Evolutionary conservation across 345 rosid species (phyloP), one percentile per base, ranked within the genome.

Genomic region (Chamaenerion angustifolium): DNA sequence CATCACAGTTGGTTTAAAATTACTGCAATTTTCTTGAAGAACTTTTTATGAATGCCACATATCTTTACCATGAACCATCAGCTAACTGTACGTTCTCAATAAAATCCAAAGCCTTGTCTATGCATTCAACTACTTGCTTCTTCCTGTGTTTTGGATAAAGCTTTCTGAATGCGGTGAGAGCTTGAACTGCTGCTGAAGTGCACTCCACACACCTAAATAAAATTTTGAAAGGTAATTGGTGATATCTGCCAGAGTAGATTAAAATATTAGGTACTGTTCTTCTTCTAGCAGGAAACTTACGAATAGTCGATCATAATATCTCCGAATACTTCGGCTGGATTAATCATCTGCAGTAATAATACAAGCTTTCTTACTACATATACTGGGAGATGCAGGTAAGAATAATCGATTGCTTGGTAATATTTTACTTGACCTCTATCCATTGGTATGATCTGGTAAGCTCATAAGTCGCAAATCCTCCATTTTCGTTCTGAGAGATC

Each of bases 391-490:
- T n/a, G n/a, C n/a, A n/a, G n/a, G n/a, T n/a, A n/a, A n/a, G n/a
- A n/a, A n/a, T n/a, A n/a, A n/a, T n/a, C n/a, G n/a, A n/a, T n/a
- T n/a, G n/a, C n/a, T n/a, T n/a, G n/a, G n/a, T n/a, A 4, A 12
- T 6, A 10, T 1, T 17, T 13, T 11, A 5, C 0, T 56, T 54
- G 48, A 76, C 90, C 89, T 85, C 90, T 42, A 85, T 55, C 81
- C 74, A 72, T 0, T 76, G 49, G 62, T 77, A 76, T 15, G 95
- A 82, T 75, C 95, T 72, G 7, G 90, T 77, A 40, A 68, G 87
- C 64, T 85, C 95, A 55, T 77, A 85, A 1, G 95, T 69, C 2
- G 88, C 85, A 67, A 80, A 80, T 2, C 95, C 95, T 40, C 95
- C 92, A 66, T 63, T 76, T 0, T 51, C 48, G 49, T 82, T 82